phyloP scores from a whole-genome alignment of 345 rosid genomes.

The Balakata baccata region DNA sequence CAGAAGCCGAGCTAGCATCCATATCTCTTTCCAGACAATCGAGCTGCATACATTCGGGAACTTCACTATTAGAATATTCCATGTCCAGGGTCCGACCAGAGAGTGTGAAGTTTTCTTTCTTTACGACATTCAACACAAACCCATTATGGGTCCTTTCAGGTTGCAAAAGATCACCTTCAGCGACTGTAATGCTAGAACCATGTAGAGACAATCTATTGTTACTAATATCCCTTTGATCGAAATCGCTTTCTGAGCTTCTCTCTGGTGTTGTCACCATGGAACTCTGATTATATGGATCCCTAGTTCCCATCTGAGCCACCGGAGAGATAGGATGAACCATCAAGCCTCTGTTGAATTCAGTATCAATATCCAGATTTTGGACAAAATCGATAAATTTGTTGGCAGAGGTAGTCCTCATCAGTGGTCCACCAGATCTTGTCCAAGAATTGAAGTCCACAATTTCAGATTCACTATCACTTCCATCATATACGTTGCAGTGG shows the following conservation, averaged over 20 bases:
- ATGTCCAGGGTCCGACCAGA: constrained; percentile 35
- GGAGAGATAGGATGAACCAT: constrained; percentile 46
- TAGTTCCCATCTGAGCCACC: constrained; percentile 34
- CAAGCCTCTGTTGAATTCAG: constrained; percentile 50
- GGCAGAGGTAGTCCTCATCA: constrained; percentile 95
- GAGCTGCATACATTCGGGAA: constrained; percentile 61
- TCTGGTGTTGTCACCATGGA: constrained; percentile 44
- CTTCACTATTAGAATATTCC: constrained; percentile 40
- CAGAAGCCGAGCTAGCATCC: constrained; percentile 67
- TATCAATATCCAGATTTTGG: constrained; percentile 56
- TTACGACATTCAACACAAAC: constrained; percentile 67
- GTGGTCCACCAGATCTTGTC: constrained; percentile 96
- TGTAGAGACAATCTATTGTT: constrained; percentile 28
- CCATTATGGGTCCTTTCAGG: constrained; percentile 70
- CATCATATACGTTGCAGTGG: constrained; percentile 47
- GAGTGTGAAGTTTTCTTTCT: constrained; percentile 50
- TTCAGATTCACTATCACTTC: constrained; percentile 88
- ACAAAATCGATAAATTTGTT: constrained; percentile 72
- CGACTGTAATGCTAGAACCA: constrained; percentile 56
- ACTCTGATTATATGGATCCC: constrained; percentile 42
- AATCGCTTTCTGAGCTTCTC: constrained; percentile 43
- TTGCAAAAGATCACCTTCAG: constrained; percentile 82
- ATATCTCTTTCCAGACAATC: constrained; percentile 63
- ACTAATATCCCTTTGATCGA: constrained; percentile 38
- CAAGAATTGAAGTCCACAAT: constrained; percentile 67